These are phyloP conservation scores for Hebeloma cylindrosporum DNA, from an alignment of 768 basidiomycete genomes.

Conservation along the genomic window DNA sequence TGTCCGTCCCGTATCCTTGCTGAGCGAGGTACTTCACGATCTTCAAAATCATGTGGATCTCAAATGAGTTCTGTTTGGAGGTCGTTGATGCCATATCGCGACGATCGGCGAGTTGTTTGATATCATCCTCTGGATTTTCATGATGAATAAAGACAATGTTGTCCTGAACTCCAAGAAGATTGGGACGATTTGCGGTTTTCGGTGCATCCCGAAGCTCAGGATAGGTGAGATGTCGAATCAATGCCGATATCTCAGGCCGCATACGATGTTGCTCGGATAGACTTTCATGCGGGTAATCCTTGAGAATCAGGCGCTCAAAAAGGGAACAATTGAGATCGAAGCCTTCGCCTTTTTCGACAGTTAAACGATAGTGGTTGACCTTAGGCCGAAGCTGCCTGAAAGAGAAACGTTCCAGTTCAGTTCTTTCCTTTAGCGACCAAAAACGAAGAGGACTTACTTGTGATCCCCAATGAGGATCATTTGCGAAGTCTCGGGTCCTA, in stretches of 20 bases:
- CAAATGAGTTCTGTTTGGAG: constrained; percentile 62
- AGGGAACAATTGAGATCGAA: constrained; percentile 67
- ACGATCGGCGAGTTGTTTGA: constrained; percentile 40
- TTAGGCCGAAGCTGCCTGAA: constrained; percentile 70
- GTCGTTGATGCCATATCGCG: constrained; percentile 46
- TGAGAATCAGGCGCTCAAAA: constrained; percentile 66
- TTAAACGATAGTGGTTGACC: constrained; percentile 63
- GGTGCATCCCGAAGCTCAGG: constrained; percentile 60
- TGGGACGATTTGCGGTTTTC: constrained; percentile 46
- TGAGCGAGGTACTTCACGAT: constrained; percentile 65
- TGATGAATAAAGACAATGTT: constrained; percentile 70
- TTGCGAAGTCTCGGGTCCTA: constrained; percentile 46
- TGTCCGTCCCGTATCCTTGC: constrained; percentile 62
- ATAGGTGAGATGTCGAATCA: constrained; percentile 64
- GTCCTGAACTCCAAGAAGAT: constrained; percentile 53
- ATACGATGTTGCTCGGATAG: constrained; percentile 66
- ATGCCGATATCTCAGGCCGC: constrained; percentile 68
- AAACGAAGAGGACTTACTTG: constrained; percentile 45
- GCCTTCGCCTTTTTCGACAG: constrained; percentile 67
- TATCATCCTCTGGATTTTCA: constrained; percentile 51
- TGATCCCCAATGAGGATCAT: constrained; percentile 73
- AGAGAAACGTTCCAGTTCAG: neutral
- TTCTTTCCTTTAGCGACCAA: neutral
- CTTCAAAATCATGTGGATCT: constrained; percentile 63
- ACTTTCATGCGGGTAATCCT: constrained; percentile 59